phyloP scores from a whole-genome alignment of 352 stramenopile genomes.

The Globisporangium orthogonon region DNA sequence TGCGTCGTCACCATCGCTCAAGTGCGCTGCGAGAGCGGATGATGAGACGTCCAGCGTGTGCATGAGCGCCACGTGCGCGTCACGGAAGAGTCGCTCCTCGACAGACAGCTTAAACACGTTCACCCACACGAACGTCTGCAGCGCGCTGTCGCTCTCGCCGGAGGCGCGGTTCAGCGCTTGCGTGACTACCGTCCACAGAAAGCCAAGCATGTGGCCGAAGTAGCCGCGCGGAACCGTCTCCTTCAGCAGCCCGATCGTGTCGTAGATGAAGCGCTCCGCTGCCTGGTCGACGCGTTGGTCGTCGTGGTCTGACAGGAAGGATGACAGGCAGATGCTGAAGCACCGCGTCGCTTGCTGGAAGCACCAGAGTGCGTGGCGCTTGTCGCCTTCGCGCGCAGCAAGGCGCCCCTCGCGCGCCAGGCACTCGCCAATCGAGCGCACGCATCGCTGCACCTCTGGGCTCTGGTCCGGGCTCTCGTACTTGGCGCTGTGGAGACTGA shows the following conservation, averaged over 20 bases:
- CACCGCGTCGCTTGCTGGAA: slow-evolving; percentile 69
- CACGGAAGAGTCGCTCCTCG: slow-evolving; percentile 48
- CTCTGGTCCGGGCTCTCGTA: slow-evolving; percentile 20
- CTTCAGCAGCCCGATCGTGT: slow-evolving; percentile 56
- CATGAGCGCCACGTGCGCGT: slow-evolving; percentile 72
- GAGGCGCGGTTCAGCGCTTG: slow-evolving; percentile 33
- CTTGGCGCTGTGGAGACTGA: slow-evolving; percentile 39
- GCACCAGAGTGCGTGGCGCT: slow-evolving; percentile 41
- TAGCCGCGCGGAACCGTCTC: slow-evolving; percentile 53
- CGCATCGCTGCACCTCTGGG: slow-evolving; percentile 34
- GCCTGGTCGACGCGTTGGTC: slow-evolving; percentile 17
- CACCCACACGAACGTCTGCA: slow-evolving; percentile 77
- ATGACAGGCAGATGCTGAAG: slow-evolving; percentile 65
- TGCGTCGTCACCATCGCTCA: slow-evolving; percentile 8
- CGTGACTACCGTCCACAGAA: slow-evolving; percentile 60
- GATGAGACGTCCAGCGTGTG: slow-evolving; percentile 45
- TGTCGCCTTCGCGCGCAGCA: slow-evolving; percentile 24
- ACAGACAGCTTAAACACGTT: slow-evolving; percentile 82
- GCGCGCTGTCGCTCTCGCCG: slow-evolving; percentile 21
- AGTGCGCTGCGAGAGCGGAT: slow-evolving; percentile 5
- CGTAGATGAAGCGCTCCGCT: slow-evolving; percentile 58
- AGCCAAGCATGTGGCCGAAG: slow-evolving; percentile 47
- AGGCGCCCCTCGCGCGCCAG: slow-evolving; percentile 52
- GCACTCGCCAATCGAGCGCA: slow-evolving; percentile 62
- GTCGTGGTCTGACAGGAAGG: slow-evolving; percentile 40